Evolutionary conservation across 805 yeast species (phyloP).

Genomic region (Teunomyces aglyptinius): DNA sequence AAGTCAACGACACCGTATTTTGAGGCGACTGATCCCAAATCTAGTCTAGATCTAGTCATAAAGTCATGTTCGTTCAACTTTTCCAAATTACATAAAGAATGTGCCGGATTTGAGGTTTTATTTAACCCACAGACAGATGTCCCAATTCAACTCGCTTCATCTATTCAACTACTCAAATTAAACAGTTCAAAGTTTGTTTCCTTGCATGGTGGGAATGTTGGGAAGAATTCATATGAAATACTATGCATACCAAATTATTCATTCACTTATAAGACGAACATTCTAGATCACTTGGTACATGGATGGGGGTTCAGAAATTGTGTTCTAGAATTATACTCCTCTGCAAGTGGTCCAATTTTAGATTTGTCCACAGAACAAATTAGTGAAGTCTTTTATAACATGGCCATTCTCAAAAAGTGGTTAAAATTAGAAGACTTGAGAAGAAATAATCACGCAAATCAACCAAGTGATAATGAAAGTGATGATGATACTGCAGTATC

Average conservation of each 20-base stretch:
- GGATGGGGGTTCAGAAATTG: constrained; percentile 39
- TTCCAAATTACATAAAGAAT: constrained; percentile 16
- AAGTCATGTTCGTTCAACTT: constrained; percentile 28
- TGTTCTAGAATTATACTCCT: constrained; percentile 35
- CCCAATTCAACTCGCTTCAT: constrained; percentile 34
- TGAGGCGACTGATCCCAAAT: constrained; percentile 17
- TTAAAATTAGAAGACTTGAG: constrained; percentile 18
- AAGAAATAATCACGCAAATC: neutral
- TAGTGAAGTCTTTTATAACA: constrained; percentile 32
- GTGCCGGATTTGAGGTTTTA: constrained; percentile 41
- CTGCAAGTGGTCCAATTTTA: constrained; percentile 38
- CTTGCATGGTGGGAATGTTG: constrained; percentile 5
- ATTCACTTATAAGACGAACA: constrained; percentile 34
- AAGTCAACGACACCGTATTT: constrained; percentile 20
- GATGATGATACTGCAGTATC: constrained; percentile 6
- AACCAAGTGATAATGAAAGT: neutral
- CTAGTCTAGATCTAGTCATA: constrained; percentile 20
- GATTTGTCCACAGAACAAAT: constrained; percentile 35
- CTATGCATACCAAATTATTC: constrained; percentile 35
- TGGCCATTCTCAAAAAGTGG: constrained; percentile 28
- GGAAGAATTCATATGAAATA: constrained; percentile 24
- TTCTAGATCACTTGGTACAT: constrained; percentile 28
- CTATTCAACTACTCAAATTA: constrained; percentile 32
- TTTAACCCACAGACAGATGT: constrained; percentile 29
- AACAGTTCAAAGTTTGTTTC: constrained; percentile 16